These are phyloP conservation scores for Penicillium pulvis DNA, from an alignment of 495 filamentous ascomycete species.

Conservation along the genomic window DNA sequence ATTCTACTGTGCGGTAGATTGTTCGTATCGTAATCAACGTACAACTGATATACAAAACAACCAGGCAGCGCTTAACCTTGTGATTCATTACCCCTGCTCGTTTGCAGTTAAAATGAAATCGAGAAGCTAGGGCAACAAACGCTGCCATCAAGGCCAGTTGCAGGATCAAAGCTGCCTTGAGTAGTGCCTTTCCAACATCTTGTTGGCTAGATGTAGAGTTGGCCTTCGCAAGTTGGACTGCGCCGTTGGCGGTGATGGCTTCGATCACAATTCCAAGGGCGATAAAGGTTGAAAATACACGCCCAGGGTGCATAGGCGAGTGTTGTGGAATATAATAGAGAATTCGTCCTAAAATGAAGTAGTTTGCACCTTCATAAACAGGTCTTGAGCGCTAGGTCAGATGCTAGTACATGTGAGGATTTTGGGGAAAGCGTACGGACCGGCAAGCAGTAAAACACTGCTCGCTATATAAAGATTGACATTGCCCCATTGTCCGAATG, in stretches of 20 bases:
- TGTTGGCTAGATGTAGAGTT: constrained; percentile 43
- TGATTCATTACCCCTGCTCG: constrained; percentile 52
- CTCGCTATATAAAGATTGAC: constrained; percentile 60
- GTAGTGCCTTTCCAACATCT: constrained; percentile 55
- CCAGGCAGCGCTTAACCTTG: constrained; percentile 60
- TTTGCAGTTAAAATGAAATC: constrained; percentile 62
- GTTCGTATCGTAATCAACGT: constrained; percentile 61
- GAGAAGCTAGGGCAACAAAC: constrained; percentile 59
- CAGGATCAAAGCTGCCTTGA: constrained; percentile 67
- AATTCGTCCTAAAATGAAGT: constrained; percentile 73
- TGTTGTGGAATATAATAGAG: constrained; percentile 79
- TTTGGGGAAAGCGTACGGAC: constrained; percentile 55
- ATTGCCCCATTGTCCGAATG: constrained; percentile 59
- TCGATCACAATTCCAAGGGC: constrained; percentile 65
- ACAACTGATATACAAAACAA: constrained; percentile 64
- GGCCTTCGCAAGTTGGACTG: constrained; percentile 56
- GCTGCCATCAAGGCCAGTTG: constrained; percentile 64
- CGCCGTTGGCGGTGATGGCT: constrained; percentile 69
- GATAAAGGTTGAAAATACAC: constrained; percentile 74
- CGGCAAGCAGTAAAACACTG: constrained; percentile 61
- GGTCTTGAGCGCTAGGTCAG: constrained; percentile 46
- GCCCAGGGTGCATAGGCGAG: constrained; percentile 75
- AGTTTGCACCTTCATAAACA: constrained; percentile 73
- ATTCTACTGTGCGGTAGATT: constrained; percentile 69
- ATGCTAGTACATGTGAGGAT: background rate